A percentile compares a stretch with the other conserved stretches of the same genome.
These are phyloP conservation scores for Calcarisporium arbuscula DNA, from an alignment of 2,329 filamentous ascomycete species.

Conservation along the genomic window DNA sequence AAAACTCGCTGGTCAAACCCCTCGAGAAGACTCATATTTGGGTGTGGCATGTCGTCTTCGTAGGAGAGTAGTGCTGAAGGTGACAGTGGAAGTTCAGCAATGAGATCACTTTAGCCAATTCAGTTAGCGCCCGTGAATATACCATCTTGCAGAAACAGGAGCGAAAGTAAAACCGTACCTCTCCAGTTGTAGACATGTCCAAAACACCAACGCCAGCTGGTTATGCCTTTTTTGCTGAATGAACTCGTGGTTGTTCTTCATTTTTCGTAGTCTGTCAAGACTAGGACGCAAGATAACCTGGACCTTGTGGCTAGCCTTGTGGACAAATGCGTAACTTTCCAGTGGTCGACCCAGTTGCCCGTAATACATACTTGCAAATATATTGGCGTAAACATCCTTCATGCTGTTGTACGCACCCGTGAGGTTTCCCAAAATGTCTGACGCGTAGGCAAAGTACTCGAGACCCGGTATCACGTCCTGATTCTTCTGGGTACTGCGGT, in stretches of 20 bases:
- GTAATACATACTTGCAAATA: slow-evolving; percentile 82
- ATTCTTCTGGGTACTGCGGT: slow-evolving; percentile 45
- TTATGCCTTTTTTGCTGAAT: slow-evolving; percentile 45
- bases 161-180: slow-evolving; percentile 57
- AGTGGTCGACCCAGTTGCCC: slow-evolving; percentile 81
- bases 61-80: slow-evolving; percentile 55
- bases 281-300: slow-evolving; percentile 70
- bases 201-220: slow-evolving; percentile 70
- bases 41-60: slow-evolving; percentile 60
- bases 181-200: slow-evolving; percentile 90
- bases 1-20: slow-evolving; percentile 42
- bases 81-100: slow-evolving; percentile 71
- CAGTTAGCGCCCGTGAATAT: too few species aligned
- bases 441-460: slow-evolving; percentile 81
- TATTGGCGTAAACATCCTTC: slow-evolving; percentile 75
- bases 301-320: slow-evolving; percentile 48
- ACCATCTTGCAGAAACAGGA: too few species aligned
- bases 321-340: slow-evolving; percentile 67
- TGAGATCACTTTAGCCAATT: slow-evolving; percentile 89
- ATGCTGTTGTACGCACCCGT: slow-evolving; percentile 73
- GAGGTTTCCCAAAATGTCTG: slow-evolving; percentile 78
- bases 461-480: slow-evolving; percentile 83
- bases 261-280: slow-evolving; percentile 39
- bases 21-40: slow-evolving; percentile 44
- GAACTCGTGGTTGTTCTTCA: slow-evolving; percentile 30